Conservation (phyloP, 2,329 filamentous ascomycete species). For the Xylogone sp. region DNA sequence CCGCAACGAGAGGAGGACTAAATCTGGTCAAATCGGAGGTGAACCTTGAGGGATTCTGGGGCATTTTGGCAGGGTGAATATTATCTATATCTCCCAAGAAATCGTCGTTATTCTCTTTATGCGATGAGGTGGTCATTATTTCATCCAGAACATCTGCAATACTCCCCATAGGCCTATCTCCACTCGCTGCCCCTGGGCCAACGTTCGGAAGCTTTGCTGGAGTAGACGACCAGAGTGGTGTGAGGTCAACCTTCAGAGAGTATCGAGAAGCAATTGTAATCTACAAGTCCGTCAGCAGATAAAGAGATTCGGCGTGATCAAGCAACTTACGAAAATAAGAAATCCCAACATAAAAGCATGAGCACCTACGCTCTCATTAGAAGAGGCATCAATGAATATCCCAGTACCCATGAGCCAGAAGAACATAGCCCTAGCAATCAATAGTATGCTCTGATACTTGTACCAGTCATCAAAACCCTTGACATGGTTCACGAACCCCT, state of each 20-base stretch:
- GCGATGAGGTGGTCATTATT: constrained; percentile 30
- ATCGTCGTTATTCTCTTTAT: neutral
- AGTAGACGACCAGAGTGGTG: constrained; percentile 44
- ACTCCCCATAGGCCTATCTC: constrained; percentile 32
- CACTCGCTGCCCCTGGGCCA: constrained; percentile 15
- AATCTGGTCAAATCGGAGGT: neutral
- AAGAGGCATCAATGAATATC: constrained; percentile 13
- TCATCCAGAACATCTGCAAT: constrained; percentile 46
- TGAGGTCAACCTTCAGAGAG: constrained; percentile 30
- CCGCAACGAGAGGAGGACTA: neutral
- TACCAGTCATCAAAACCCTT: constrained; percentile 63
- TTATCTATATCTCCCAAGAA: neutral
- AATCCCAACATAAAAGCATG: constrained; percentile 53
- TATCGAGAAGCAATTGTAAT: constrained; percentile 13
- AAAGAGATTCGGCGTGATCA: neutral
- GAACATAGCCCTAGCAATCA: constrained; percentile 52
- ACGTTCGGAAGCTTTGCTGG: constrained; percentile 18
- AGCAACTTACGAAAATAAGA: constrained; percentile 47
- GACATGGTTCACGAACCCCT: constrained; percentile 58
- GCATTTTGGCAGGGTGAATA: neutral
- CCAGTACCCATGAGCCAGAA: constrained; percentile 20
- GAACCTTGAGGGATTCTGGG: neutral
- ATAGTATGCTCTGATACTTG: constrained; percentile 55
- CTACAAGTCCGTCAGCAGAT: constrained; percentile 13
- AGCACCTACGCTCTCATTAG: constrained; percentile 25